Evolutionary conservation across 352 stramenopile genomes (phyloP).

Genomic region (Pythium aphanidermatum): DNA sequence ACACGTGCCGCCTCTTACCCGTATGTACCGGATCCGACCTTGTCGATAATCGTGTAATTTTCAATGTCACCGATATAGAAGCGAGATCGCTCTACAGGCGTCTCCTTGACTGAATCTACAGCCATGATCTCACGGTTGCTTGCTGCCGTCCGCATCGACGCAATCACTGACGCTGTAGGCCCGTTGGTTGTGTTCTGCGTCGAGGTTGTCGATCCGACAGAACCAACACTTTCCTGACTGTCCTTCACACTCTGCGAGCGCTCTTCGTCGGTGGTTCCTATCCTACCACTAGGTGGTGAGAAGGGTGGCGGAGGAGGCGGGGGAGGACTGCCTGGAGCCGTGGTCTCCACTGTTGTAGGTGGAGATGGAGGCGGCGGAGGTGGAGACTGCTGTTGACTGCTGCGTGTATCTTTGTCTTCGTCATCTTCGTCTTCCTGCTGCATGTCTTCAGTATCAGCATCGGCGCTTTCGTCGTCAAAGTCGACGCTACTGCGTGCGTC

Average conservation of each 20-base stretch:
- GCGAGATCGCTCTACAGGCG: constrained; percentile 35
- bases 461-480: constrained; percentile 16
- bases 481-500: constrained; percentile 8
- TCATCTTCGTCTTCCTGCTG: constrained; percentile 19
- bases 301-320: constrained; percentile 57
- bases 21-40: constrained; percentile 81
- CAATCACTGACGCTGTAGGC: constrained; percentile 56
- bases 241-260: constrained; percentile 10
- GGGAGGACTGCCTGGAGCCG: constrained; percentile 13
- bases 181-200: too few species aligned
- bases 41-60: constrained; percentile 86
- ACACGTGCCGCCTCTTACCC: constrained; percentile 35
- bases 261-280: constrained; percentile 12
- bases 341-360: constrained; percentile 27
- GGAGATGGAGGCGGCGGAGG: constrained; percentile 29
- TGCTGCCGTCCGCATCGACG: constrained; percentile 61
- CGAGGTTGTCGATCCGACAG: constrained; percentile 19
- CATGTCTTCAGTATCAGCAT: constrained; percentile 20
- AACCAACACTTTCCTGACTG: constrained; percentile 20
- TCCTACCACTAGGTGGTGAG: constrained; percentile 41
- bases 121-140: constrained; percentile 71
- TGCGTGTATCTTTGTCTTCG: constrained; percentile 15
- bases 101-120: constrained; percentile 30
- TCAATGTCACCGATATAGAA: constrained; percentile 85
- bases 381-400: constrained; percentile 33